Base-by-base conservation (phyloP, 208 protist species). In the Acanthamoeba castellanii region DNA sequence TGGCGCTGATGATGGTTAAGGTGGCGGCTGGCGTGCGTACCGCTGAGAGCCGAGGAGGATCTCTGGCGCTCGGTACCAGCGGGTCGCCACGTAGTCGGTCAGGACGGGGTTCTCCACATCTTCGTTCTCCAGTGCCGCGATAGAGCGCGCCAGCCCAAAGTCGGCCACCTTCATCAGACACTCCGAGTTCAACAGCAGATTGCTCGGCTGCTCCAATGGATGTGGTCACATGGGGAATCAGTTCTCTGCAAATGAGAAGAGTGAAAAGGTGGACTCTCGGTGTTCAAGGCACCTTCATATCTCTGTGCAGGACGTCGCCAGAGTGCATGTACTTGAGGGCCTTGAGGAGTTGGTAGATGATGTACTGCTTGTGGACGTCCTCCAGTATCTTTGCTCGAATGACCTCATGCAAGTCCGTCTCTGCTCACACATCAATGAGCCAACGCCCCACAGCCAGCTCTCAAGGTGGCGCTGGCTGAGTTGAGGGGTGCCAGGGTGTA, bases 41-140 rank as follows among this genome's bases (percentile, higher is more conserved):
- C 99, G 97, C 45, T 97, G 98, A 59, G 98, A 98, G 6, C 99
- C 99, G 3, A 99, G 97, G 13, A 99, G 98, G 74, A 99, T 99
- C 95, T 99, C 99, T 16, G 99, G 99, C 3, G 99, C 98, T 32
- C 99, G 98, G 96, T 99, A 99, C 99, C 99, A 99, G 20, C 99
- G 97, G 27, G 99, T 99, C 96, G 99, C 99, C 34, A 93, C 94
- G 84, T 94, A 25, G 96, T 97, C 7, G 98, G 98, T 91, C 37
- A 95, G 14, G 22, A n/a, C 22, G 11, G 92, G 92, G 52, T 81
- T 91, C 61, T 96, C 95, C 20, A 94, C 97, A 76, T 99, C 97
- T 78, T 99, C 97, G n/a, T 98, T 97, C 85, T 99, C 98, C 7
- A 98, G 94, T 0, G 18, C 30, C n/a, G 98, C 95, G 94, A 99